These are phyloP conservation scores for Daldinia decipiens DNA, from an alignment of 495 filamentous ascomycete species.

Conservation along the genomic window DNA sequence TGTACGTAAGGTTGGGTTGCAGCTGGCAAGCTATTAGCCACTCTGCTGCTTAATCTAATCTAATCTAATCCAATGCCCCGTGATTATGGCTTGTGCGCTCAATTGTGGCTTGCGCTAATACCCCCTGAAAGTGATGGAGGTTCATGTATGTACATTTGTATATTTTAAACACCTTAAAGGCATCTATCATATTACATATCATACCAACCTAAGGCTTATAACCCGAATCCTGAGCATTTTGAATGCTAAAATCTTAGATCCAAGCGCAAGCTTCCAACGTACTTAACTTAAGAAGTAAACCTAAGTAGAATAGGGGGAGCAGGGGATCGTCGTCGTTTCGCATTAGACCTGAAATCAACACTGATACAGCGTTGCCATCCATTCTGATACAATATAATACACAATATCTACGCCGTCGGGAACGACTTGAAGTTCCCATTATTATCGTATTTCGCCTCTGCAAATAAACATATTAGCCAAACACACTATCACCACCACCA, in stretches of 20 bases:
- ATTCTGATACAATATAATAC: conserved; percentile 10
- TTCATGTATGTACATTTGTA: background rate
- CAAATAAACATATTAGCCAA: conserved; percentile 32
- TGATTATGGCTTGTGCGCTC: background rate
- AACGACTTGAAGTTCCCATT: conserved; percentile 66
- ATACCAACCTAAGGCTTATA: too few species aligned
- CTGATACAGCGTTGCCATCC: background rate
- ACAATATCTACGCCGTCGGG: conserved; percentile 36
- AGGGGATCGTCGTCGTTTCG: background rate
- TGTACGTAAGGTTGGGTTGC: background rate
- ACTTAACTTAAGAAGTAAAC: background rate
- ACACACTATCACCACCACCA: too few species aligned
- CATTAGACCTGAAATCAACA: background rate
- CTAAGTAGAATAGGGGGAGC: background rate
- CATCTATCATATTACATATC: too few species aligned
- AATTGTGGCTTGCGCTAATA: background rate
- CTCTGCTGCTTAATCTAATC: background rate
- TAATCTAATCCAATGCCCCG: background rate
- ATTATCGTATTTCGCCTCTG: conserved; percentile 88
- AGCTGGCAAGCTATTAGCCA: background rate
- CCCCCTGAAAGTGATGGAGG: background rate
- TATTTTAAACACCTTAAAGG: background rate
- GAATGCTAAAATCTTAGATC: background rate
- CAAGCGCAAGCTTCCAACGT: background rate
- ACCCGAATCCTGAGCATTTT: background rate